Base-by-base conservation (phyloP, 139 green algal species). In the Coelastrella sp. region DNA sequence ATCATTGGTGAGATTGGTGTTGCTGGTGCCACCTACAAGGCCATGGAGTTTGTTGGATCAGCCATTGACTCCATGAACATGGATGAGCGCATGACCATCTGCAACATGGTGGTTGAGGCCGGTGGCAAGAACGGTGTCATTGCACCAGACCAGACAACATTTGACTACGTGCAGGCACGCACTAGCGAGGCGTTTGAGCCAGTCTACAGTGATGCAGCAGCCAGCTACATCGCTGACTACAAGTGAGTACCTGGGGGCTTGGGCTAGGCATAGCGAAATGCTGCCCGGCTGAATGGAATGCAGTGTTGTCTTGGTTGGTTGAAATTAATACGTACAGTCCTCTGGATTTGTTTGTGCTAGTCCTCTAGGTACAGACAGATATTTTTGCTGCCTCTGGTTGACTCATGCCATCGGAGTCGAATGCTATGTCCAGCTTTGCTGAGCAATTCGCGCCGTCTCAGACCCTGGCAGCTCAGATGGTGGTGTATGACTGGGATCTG, bases 41-140 rank as follows among this genome's bases (percentile, higher is more conserved):
- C 73, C 19, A 89, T 92, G 80, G 80, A 92, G 73, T 92, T 89
- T 73, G 47, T 80, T 0, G 98, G 98, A n/a, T 93, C 86, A 8
- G 96, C 97, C 17, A 93, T 99, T 0, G 91, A 95, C 32, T 73
- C 80, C 66, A 98, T 99, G 98, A 98, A 92, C 93, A 99, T 99
- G 97, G 98, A 99, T 90, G 98, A 99, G 90, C 96, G 98, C 94
- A 99, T 99, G 98, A 99, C 98, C 20, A 93, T 99, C 57, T 99
- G 97, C 95, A 99, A 99, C 96, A 99, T 99, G 98, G 98, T 98
- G 61, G 95, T 99, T 5, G 97, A 99, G 90, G 97, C 96, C 10
- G 97, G 97, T 14, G 93, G 92, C 91, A 96, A 96, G 92, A 98
- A 98, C 90, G 95, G 96, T 20, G 87, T 97, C 54, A 95, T 97